phyloP scores from a whole-genome alignment of 2,329 filamentous ascomycete genomes.

The Claviceps pazoutovae region DNA sequence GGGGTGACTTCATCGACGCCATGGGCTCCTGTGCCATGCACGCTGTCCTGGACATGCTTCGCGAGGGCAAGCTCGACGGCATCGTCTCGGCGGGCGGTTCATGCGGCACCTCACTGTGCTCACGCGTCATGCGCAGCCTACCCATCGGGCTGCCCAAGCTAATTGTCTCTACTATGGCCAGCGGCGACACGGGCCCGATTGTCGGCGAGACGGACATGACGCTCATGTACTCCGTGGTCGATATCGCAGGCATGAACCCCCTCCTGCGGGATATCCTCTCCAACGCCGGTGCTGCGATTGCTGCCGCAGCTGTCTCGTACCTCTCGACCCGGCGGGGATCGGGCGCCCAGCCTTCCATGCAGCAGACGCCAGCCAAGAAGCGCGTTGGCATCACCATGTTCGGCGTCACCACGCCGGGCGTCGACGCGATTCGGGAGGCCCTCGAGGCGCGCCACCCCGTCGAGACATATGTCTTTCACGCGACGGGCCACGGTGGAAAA shows the following conservation, averaged over 20 bases:
- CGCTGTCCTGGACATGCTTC: slow-evolving; percentile 26
- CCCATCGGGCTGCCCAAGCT: slow-evolving; percentile 57
- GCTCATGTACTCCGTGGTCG: slow-evolving; percentile 59
- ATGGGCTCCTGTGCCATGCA: slow-evolving; percentile 36
- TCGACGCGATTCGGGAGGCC: slow-evolving; percentile 37
- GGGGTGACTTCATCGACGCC: slow-evolving; percentile 41
- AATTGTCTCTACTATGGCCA: slow-evolving; percentile 56
- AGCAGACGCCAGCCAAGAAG: slow-evolving; percentile 19
- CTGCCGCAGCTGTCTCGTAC: slow-evolving; percentile 41
- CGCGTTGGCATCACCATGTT: slow-evolving; percentile 59
- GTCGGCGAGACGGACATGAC: slow-evolving; percentile 55
- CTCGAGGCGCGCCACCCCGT: slow-evolving; percentile 32
- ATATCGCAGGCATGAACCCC: slow-evolving; percentile 51
- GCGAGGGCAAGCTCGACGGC: slow-evolving; percentile 31
- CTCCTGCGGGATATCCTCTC: slow-evolving; percentile 42
- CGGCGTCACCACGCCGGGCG: slow-evolving; percentile 56
- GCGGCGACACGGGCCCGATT: slow-evolving; percentile 49
- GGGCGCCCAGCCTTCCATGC: background rate
- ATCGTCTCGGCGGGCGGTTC: slow-evolving; percentile 49
- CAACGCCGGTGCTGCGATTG: slow-evolving; percentile 50
- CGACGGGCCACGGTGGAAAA: slow-evolving; percentile 52
- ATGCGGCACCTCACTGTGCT: slow-evolving; percentile 45
- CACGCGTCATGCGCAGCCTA: slow-evolving; percentile 45
- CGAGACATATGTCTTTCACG: slow-evolving; percentile 55
- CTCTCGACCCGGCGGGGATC: slow-evolving; percentile 4